phyloP scores from a whole-genome alignment of 1,139 yeast species.

The Diutina pseudorugosa region DNA sequence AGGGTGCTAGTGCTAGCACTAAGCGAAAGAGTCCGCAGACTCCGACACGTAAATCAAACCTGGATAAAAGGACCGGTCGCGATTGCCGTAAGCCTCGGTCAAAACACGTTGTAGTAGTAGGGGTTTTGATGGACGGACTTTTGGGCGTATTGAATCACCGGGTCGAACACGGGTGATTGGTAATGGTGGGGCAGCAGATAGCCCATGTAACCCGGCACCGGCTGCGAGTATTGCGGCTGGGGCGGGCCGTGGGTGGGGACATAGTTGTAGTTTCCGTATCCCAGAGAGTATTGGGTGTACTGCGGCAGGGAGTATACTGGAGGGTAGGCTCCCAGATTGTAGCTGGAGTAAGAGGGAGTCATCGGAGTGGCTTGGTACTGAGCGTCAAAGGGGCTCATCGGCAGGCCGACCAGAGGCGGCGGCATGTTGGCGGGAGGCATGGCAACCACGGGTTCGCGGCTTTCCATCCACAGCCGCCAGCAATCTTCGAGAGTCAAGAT shows the following conservation, averaged over 20 bases:
- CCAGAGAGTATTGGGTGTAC: background rate
- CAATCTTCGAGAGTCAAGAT: slow-evolving; percentile 32
- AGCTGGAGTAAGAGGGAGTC: background rate
- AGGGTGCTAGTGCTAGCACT: background rate
- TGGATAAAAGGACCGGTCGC: background rate
- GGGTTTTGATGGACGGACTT: slow-evolving; percentile 1
- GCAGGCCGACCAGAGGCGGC: background rate
- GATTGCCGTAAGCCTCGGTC: background rate
- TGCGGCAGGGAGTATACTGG: background rate
- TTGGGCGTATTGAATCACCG: slow-evolving; percentile 3
- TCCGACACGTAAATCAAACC: background rate
- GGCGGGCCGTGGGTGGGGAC: background rate
- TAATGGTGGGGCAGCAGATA: slow-evolving; percentile 3
- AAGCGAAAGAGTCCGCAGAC: background rate
- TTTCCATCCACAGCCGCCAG: slow-evolving; percentile 35
- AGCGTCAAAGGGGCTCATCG: background rate
- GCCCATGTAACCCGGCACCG: background rate
- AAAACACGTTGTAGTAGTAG: background rate
- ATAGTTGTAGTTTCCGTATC: background rate
- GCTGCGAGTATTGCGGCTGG: background rate
- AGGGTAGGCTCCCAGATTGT: background rate
- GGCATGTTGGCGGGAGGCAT: background rate
- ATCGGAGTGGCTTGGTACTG: background rate
- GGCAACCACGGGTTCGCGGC: slow-evolving; percentile 7
- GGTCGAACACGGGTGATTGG: slow-evolving; percentile 2